Evolutionary conservation across 2,329 filamentous ascomycete species (phyloP).

Genomic region (Colletotrichum sp.): DNA sequence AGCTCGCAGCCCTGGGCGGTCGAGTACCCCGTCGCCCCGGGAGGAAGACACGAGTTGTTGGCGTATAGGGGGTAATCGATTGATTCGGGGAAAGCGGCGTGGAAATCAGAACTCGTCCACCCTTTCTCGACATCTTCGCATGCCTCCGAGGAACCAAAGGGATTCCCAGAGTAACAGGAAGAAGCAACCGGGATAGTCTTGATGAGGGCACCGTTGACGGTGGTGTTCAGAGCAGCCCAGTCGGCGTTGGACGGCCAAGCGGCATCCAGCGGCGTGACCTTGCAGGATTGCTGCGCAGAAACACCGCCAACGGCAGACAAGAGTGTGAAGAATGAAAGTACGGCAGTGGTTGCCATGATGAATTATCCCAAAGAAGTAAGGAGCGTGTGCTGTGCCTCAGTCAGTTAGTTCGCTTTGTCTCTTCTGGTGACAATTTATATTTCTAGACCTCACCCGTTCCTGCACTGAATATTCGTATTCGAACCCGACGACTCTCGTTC

Average conservation of each 20-base stretch:
- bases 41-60: slow-evolving; percentile 9
- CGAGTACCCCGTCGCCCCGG: background rate
- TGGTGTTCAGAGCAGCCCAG: slow-evolving; percentile 49
- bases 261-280: background rate
- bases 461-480: background rate
- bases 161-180: slow-evolving; percentile 45
- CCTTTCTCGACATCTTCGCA: background rate
- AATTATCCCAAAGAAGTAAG: background rate
- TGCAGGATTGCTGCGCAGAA: slow-evolving; percentile 7
- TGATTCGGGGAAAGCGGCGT: background rate
- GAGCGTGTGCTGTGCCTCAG: background rate
- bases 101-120: background rate
- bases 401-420: too few relatives aligned
- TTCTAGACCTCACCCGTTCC: background rate
- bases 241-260: slow-evolving; percentile 13
- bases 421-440: background rate
- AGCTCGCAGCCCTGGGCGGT: slow-evolving; percentile 30
- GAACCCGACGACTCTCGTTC: background rate
- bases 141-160: background rate
- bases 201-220: slow-evolving; percentile 48
- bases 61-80: background rate
- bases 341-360: background rate
- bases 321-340: background rate
- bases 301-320: background rate
- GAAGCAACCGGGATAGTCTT: slow-evolving; percentile 48